Evolutionary conservation across 2,329 filamentous ascomycete genomes (phyloP), one percentile per base, ranked within the genome.

Genomic region (Calonectria pseudoreteaudii): DNA sequence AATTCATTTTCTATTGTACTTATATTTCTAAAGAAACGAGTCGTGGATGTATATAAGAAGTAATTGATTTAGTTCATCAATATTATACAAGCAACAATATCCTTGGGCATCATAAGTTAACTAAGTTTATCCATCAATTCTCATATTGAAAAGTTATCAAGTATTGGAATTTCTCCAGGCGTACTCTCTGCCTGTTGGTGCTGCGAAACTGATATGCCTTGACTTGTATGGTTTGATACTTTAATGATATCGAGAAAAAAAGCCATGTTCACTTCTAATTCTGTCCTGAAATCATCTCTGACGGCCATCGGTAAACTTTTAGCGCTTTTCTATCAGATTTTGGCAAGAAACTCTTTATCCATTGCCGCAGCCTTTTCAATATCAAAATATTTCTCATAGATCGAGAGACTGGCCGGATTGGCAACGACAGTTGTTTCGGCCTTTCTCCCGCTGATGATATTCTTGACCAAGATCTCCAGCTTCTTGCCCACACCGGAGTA

Each of bases 391-490:
- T 58, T 52, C 30, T 34, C 31, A 30, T 71, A 71, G 20, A 58
- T 28, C 3, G 2, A 47, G 2, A 72, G 56, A n/a, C 66, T 64
- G 9, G 50, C 70, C 2, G 70, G 70, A 16, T 72, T 72, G 10
- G 66, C 70, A 8, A 69, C 66, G 4, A 67, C 52, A 4, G 53
- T 65, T 8, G 53, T 26, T 20, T 50, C 47, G 2, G 13, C 30
- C 36, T 72, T 65, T 20, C 41, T 30, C 5, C 71, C 71, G 18
- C 56, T 65, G 10, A 70, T 69, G 5, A 66, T 58, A 20, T 73
- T 69, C 23, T 73, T 73, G n/a, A 73, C 66, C 13, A 66, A n/a
- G 28, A 73, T 69, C 41, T 73, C 71, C 11, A 73, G 47, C 53
- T 73, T 73, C 66, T 73, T 73, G 20, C 71, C 66, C 18, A 65